Evolutionary conservation across 2,329 filamentous ascomycete genomes (phyloP), one percentile per base, ranked within the genome.

Genomic region (Knufia petricola): DNA sequence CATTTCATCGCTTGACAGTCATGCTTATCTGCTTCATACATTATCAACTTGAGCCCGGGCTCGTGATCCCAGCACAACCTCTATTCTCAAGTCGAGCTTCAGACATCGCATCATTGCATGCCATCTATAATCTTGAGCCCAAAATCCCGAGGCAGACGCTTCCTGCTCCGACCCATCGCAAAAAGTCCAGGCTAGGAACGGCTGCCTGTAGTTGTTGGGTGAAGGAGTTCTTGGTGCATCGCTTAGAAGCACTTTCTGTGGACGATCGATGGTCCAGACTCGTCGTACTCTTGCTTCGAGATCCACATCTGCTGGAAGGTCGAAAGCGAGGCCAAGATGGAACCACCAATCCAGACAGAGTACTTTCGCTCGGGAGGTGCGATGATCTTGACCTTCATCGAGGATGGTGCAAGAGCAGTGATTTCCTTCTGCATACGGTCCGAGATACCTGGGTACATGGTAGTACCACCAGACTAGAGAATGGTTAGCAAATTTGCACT

Each of bases 251-350:
- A 95, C 87, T 95, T 96, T 84, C 89, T 87, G 85, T 96, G 90
- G 67, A 96, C 90, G 69, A 96, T 96, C 68, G 89, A 95, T 66
- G 90, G 92, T 77, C 90, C 90, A 74, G 85, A 92, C 87, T 96
- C 92, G 79, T 98, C 92, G 84, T 96, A 96, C 81, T 96, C 90
- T 79, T 98, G 92, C 88, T 98, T 98, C 66, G 92, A 98, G 84
- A 98, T 96, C 92, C 92, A 98, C 92, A 98, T 98, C 79, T 98
- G 92, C 82, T 98, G 92, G 90, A 98, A 98, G 75, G 92, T 98
- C 63, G 92, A 98, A 66, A 98, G 86, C 59, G 92, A 98, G 64
- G 92, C 92, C 68, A 98, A 78, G 77, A 98, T 98, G 74, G 92
- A 98, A 82, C 92, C 92, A 92, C 92, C 92, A 73, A 98, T 98